These are phyloP conservation scores for Amanita subjunquillea DNA, from an alignment of 768 basidiomycete genomes.

Conservation along the genomic window DNA sequence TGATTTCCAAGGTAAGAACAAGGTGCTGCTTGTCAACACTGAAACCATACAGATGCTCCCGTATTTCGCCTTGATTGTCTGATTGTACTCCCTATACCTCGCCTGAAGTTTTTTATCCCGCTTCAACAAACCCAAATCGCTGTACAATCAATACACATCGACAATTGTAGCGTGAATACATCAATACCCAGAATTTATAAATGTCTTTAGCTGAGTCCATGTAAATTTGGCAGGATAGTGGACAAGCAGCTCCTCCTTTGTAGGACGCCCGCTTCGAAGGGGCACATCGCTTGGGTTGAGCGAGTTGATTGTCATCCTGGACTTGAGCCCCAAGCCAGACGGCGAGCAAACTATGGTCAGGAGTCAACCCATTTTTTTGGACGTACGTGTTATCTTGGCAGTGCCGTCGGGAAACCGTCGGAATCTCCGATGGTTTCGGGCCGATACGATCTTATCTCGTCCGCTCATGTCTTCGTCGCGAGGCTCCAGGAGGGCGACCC, in stretches of 20 bases:
- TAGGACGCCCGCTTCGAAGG: conserved; percentile 53
- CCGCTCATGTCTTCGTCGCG: neutral
- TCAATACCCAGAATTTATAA: conserved; percentile 69
- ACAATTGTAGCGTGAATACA: neutral
- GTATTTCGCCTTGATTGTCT: conserved; percentile 43
- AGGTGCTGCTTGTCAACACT: neutral
- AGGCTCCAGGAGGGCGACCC: neutral
- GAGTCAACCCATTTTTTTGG: neutral
- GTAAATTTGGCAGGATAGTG: conserved; percentile 72
- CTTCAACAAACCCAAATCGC: conserved; percentile 74
- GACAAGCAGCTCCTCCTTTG: conserved; percentile 49
- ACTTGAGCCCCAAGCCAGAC: too few species aligned
- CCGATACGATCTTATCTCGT: too few species aligned
- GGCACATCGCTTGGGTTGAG: conserved; percentile 21
- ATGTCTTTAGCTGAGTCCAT: conserved; percentile 65
- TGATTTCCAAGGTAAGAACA: conserved; percentile 15
- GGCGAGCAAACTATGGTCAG: neutral
- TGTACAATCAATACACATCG: conserved; percentile 15
- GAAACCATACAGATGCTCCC: conserved; percentile 52
- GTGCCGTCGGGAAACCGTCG: neutral
- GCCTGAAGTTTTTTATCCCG: conserved; percentile 60
- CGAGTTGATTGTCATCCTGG: neutral
- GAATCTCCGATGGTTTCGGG: neutral
- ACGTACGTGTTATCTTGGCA: neutral
- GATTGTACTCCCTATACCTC: conserved; percentile 53